A percentile compares a stretch with the other conserved stretches of the same genome.
These are phyloP conservation scores for Nitzschia sp. DNA, from an alignment of 108 stramenopile species.

Conservation along the genomic window DNA sequence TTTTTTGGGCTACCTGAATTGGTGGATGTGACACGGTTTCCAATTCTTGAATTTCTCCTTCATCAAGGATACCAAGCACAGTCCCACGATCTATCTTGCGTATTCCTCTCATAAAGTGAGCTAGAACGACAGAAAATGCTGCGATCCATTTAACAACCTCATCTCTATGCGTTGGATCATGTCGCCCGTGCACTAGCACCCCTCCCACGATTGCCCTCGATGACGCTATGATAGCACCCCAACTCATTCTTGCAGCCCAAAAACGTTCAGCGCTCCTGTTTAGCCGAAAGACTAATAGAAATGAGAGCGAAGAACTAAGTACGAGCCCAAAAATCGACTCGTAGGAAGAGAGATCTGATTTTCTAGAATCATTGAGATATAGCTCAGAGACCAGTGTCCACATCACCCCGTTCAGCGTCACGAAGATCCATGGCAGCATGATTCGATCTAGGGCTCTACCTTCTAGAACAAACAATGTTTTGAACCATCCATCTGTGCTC, in stretches of 20 bases:
- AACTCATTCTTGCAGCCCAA: conserved; percentile 37
- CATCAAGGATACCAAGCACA: conserved; percentile 22
- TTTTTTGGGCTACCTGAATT: conserved; percentile 23
- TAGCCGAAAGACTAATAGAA: conserved; percentile 54
- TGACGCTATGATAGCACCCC: conserved; percentile 34
- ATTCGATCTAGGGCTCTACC: conserved; percentile 42
- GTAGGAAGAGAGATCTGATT: neutral
- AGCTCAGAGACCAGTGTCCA: conserved; percentile 27
- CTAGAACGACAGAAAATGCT: conserved; percentile 30
- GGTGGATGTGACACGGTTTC: conserved; percentile 23
- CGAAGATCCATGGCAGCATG: conserved; percentile 15
- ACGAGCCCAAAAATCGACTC: conserved; percentile 30
- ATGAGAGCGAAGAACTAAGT: conserved; percentile 34
- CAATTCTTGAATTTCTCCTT: conserved; percentile 18
- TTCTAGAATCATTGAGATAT: neutral
- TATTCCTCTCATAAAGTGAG: conserved; percentile 25
- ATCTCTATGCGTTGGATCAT: conserved; percentile 25
- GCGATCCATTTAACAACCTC: conserved; percentile 38
- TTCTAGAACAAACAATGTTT: conserved; percentile 23
- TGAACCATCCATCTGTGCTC: conserved; percentile 36
- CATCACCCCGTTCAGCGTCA: conserved; percentile 24
- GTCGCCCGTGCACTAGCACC: conserved; percentile 24
- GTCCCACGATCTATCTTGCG: neutral
- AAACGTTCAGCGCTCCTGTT: conserved; percentile 41
- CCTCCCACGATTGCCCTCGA: conserved; percentile 17